A percentile compares a stretch with the other conserved stretches of the same genome.
Conservation (phyloP, 805 yeast genomes). For the Sungouiozyma ichnusensis region DNA sequence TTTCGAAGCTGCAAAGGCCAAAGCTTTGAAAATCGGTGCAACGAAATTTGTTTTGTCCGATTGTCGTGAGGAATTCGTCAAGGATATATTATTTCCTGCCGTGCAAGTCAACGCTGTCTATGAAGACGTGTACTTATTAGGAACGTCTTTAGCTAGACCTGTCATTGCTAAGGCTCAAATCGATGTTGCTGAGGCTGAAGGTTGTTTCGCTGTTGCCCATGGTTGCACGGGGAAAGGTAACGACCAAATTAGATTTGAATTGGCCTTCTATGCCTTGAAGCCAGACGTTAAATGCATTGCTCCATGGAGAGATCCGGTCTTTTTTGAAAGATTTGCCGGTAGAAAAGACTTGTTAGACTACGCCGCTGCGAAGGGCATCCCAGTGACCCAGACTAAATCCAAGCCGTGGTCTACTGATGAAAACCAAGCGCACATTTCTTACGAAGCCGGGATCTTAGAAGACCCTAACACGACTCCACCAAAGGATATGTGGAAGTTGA, state of each 20-base stretch:
- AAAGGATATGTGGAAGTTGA: constrained; percentile 99
- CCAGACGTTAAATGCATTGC: constrained; percentile 96
- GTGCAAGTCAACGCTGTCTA: constrained; percentile 95
- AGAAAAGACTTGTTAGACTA: constrained; percentile 92
- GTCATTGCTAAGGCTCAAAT: constrained; percentile 98
- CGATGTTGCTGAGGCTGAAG: constrained; percentile 91
- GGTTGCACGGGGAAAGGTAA: constrained; percentile 99
- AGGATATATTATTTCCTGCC: constrained; percentile 87
- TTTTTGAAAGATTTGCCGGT: constrained; percentile 94
- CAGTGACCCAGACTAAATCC: constrained; percentile 94
- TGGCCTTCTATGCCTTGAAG: constrained; percentile 93
- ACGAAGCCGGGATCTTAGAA: constrained; percentile 98
- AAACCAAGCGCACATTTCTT: constrained; percentile 97
- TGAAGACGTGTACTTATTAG: constrained; percentile 92
- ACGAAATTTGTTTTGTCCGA: constrained; percentile 89
- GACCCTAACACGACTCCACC: constrained; percentile 99
- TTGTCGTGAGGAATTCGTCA: constrained; percentile 90
- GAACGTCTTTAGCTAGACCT: constrained; percentile 98
- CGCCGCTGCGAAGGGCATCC: constrained; percentile 84
- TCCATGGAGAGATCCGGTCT: constrained; percentile 97
- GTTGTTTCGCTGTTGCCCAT: constrained; percentile 97
- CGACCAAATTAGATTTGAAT: constrained; percentile 97
- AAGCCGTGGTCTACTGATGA: constrained; percentile 99
- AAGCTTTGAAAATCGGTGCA: constrained; percentile 95
- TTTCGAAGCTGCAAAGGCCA: constrained; percentile 91